Evolutionary conservation across 2,329 filamentous ascomycete species (phyloP).

Genomic region (Fusarium sp.): DNA sequence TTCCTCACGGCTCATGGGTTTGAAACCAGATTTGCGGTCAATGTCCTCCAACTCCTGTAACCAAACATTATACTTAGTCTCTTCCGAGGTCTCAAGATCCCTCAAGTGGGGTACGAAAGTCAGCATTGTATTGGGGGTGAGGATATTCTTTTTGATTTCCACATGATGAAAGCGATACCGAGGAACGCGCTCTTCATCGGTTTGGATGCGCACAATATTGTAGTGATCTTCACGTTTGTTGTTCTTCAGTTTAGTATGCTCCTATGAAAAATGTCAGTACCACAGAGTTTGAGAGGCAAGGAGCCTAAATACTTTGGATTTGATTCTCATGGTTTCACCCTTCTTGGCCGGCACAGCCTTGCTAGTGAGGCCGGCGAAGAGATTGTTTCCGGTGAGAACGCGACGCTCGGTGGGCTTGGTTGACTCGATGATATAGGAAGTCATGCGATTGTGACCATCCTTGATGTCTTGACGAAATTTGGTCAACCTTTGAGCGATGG

Average conservation of each 20-base stretch:
- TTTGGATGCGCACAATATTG: slow-evolving; percentile 63
- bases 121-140: slow-evolving; percentile 72
- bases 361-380: slow-evolving; percentile 63
- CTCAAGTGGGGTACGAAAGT: slow-evolving; percentile 73
- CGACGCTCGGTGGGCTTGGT: slow-evolving; percentile 60
- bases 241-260: slow-evolving; percentile 61
- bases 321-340: slow-evolving; percentile 63
- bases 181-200: slow-evolving; percentile 68
- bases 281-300: background rate
- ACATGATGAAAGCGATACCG: slow-evolving; percentile 73
- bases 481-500: slow-evolving; percentile 60
- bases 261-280: slow-evolving; percentile 54
- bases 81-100: slow-evolving; percentile 71
- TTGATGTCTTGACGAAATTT: slow-evolving; percentile 61
- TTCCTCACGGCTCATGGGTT: slow-evolving; percentile 66
- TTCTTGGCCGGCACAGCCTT: slow-evolving; percentile 56
- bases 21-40: slow-evolving; percentile 71
- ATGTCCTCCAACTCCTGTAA: slow-evolving; percentile 71
- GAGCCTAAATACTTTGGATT: slow-evolving; percentile 63
- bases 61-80: slow-evolving; percentile 69
- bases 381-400: slow-evolving; percentile 61
- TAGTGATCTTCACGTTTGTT: slow-evolving; percentile 62
- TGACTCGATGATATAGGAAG: slow-evolving; percentile 62
- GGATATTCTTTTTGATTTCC: slow-evolving; percentile 71
- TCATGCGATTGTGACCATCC: slow-evolving; percentile 62